Percentiles rank a stretch among this genome's conserved stretches.
Evolutionary conservation across 495 filamentous ascomycete genomes (phyloP).

Genomic region (Penicillium cinerascens): DNA sequence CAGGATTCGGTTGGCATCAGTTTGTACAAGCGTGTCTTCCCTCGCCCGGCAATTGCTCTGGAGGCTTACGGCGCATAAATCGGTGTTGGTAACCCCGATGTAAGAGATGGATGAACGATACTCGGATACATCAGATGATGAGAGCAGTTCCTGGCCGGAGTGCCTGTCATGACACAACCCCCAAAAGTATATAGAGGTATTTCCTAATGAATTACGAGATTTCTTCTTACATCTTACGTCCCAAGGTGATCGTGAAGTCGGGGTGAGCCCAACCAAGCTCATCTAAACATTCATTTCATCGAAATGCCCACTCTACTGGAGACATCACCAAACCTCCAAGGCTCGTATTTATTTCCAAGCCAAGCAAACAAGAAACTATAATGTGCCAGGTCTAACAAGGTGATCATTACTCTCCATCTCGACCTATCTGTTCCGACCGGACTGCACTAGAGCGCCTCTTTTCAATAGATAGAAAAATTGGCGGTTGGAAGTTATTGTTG

Average conservation of each 20-base stretch:
- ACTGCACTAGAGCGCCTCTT: too few relatives aligned
- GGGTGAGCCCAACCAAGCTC: too few relatives aligned
- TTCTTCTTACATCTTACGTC: conserved; percentile 4
- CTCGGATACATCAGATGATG: conserved; percentile 30
- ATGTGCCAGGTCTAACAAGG: too few relatives aligned
- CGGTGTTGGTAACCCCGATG: background rate
- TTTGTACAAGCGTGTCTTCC: conserved; percentile 92
- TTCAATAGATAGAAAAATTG: too few relatives aligned
- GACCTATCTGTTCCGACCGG: too few relatives aligned
- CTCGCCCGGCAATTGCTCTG: conserved; percentile 60
- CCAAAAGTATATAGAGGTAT: conserved; percentile 33
- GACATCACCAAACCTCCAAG: background rate
- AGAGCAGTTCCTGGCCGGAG: conserved; percentile 15
- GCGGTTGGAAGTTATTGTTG: too few relatives aligned
- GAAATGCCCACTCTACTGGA: background rate
- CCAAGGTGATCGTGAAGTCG: background rate
- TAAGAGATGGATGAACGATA: conserved; percentile 25
- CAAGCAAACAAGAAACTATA: background rate
- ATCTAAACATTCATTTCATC: background rate
- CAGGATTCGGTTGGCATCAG: conserved; percentile 90
- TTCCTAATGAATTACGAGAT: conserved; percentile 38
- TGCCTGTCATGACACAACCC: conserved; percentile 22
- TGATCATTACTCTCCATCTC: too few relatives aligned
- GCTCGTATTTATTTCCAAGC: background rate
- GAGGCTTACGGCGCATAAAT: conserved; percentile 32